Evolutionary conservation across 257 asterid genomes (phyloP), one percentile per base, ranked within the genome.

Genomic region (Hygrophila difformis): DNA sequence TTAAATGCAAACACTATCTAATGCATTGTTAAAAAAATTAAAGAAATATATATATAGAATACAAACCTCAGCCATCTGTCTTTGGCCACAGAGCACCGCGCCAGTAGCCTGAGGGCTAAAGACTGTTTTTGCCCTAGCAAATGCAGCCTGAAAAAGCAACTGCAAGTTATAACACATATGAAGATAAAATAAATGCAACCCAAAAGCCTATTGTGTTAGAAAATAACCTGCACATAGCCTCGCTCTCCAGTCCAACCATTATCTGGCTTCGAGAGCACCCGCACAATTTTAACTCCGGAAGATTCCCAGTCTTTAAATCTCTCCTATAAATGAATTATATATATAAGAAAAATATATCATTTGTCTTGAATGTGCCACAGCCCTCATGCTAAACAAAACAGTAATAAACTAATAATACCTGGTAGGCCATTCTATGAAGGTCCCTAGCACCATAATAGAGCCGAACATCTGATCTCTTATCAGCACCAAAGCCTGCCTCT

Each of bases 391-490:
- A 49, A 57, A 68, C 47, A 65, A 59, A 36, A 66, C 19, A 38
- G 3, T 2, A 24, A 24, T 24, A 24, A 24, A 2, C 29, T 2
- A 24, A 24, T 24, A 24, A 41, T 28, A 81, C 95, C 94, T 74
- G 84, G 66, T 81, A 88, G 7, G 95, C 95, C 95, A 88, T 88
- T 47, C 87, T 73, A 23, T 59, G 40, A 53, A 88, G 92, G 64
- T 75, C 84, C 57, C 93, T 75, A n/a, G 97, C 95, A 15, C 95
- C 97, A 53, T 88, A 88, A 69, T 88, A 88, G 49, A 88, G 81
- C 53, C 93, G 74, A 50, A 81, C 93, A 58, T 88, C 95, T 42
- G 89, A 67, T 71, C 95, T 74, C 71, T 61, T 55, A 42, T 79
- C 79, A 38, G 84, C 93, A 60, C 71, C 60, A 8, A 88, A 78